Conservation (phyloP, 306 rosid species). For the Fragaria nilgerrensis region DNA sequence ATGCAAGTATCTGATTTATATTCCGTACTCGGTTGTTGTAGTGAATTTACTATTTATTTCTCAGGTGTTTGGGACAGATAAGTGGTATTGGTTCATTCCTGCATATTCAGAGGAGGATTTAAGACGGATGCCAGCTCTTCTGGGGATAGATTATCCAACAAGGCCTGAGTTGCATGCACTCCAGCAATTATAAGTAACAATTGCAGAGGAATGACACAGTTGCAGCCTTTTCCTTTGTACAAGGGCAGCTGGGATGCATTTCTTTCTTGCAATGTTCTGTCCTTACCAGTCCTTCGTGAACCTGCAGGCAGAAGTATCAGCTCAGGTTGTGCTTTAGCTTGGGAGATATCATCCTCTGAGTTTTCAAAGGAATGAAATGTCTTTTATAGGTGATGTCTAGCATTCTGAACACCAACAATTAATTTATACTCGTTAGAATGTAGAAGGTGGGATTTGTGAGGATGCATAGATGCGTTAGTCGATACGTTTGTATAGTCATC, state of each 20-base stretch:
- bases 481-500: neutral
- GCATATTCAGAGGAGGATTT: slow-evolving; percentile 59
- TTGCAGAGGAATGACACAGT: neutral
- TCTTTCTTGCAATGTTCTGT: neutral
- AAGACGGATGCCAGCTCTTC: slow-evolving; percentile 53
- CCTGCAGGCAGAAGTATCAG: slow-evolving; percentile 1
- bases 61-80: slow-evolving; percentile 67
- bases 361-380: neutral
- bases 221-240: slow-evolving; percentile 6
- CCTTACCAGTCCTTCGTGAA: neutral
- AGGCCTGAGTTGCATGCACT: slow-evolving; percentile 42
- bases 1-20: neutral
- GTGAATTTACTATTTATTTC: slow-evolving; percentile 4
- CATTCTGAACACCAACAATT: neutral
- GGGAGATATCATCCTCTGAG: neutral
- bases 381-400: neutral
- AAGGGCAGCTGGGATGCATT: neutral
- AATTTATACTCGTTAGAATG: neutral
- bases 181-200: slow-evolving; percentile 37
- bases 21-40: neutral
- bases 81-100: slow-evolving; percentile 67
- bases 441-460: neutral
- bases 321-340: neutral
- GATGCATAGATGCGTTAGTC: neutral
- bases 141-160: slow-evolving; percentile 62